These are phyloP conservation scores for Venturia aucupariae DNA, from an alignment of 2,329 filamentous ascomycete species.

Conservation along the genomic window DNA sequence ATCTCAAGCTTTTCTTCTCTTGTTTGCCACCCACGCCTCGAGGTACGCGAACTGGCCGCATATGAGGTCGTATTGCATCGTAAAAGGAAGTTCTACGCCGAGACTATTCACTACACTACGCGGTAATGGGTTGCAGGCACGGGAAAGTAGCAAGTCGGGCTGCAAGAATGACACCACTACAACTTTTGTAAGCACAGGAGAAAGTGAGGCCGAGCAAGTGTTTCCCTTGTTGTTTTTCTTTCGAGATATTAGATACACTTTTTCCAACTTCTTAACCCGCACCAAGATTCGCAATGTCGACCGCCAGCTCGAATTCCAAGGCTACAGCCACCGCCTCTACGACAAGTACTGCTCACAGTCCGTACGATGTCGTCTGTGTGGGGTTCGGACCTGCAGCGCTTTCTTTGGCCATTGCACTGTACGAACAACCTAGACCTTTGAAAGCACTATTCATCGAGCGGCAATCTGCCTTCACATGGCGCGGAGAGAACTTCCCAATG, in stretches of 20 bases:
- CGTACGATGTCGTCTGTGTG: slow-evolving; percentile 14
- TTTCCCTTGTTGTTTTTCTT: background rate
- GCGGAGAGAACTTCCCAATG: slow-evolving; percentile 4
- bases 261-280: background rate
- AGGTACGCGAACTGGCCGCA: background rate
- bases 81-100: background rate
- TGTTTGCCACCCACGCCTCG: background rate
- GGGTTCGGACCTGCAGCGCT: slow-evolving; percentile 13
- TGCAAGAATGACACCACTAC: background rate
- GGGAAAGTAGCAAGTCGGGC: background rate
- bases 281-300: background rate
- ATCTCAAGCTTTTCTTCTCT: background rate
- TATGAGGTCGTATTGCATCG: background rate
- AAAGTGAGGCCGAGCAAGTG: background rate
- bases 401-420: slow-evolving; percentile 13
- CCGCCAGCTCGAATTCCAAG: background rate
- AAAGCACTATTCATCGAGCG: slow-evolving; percentile 11
- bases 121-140: background rate
- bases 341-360: background rate
- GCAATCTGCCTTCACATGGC: slow-evolving; percentile 9
- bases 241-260: background rate
- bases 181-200: background rate
- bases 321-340: background rate
- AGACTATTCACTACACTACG: background rate
- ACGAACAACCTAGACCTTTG: slow-evolving; percentile 10